Evolutionary conservation across 495 filamentous ascomycete genomes (phyloP).

Genomic region (Xylaria bambusicola): DNA sequence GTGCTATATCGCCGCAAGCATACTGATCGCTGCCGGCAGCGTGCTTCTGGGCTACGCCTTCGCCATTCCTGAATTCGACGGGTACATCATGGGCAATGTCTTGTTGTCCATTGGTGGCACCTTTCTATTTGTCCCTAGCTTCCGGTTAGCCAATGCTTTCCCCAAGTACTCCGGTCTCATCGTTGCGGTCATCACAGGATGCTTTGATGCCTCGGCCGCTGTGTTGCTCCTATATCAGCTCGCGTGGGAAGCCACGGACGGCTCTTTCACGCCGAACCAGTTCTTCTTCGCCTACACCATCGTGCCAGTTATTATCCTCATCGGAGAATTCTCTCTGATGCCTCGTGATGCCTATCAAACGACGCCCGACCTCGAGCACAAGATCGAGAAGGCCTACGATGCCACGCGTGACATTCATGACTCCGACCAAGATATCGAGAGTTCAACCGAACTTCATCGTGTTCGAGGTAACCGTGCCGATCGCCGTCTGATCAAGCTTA

Average conservation of each 20-base stretch:
- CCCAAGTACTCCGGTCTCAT: constrained; percentile 65
- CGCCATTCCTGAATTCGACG: constrained; percentile 56
- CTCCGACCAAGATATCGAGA: constrained; percentile 41
- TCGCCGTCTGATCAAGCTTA: constrained; percentile 30
- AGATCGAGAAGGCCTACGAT: constrained; percentile 39
- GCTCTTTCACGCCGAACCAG: constrained; percentile 55
- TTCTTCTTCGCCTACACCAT: constrained; percentile 67
- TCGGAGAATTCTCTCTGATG: constrained; percentile 63
- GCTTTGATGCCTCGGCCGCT: constrained; percentile 71
- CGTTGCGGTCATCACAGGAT: constrained; percentile 68
- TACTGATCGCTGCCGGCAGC: constrained; percentile 59
- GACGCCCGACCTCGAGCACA: constrained; percentile 53
- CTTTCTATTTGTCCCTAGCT: constrained; percentile 70
- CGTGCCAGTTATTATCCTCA: constrained; percentile 58
- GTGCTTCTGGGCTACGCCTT: constrained; percentile 61
- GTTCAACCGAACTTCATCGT: constrained; percentile 31
- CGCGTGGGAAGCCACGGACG: constrained; percentile 53
- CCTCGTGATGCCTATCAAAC: constrained; percentile 63
- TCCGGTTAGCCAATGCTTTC: constrained; percentile 72
- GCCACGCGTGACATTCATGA: constrained; percentile 38
- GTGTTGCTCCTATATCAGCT: constrained; percentile 67
- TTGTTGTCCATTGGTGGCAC: constrained; percentile 68
- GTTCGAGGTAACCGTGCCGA: constrained; percentile 39
- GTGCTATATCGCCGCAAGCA: constrained; percentile 55
- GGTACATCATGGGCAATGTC: constrained; percentile 64